Conservation (phyloP, 2,329 filamentous ascomycete species). For the Penicillium expansum region DNA sequence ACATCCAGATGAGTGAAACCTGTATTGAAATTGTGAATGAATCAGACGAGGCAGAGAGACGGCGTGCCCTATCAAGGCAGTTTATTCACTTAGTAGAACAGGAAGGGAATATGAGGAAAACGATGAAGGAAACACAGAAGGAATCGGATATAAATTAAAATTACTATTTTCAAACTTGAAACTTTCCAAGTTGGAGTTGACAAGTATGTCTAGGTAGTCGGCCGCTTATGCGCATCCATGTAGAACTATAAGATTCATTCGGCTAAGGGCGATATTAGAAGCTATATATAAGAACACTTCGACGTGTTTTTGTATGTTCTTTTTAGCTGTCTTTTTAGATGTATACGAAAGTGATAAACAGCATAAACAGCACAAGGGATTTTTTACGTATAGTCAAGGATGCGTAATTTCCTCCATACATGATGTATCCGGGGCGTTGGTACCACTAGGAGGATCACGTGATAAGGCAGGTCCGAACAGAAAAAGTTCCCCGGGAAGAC, state of each 20-base stretch:
- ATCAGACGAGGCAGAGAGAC: background rate
- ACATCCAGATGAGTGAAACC: constrained; percentile 18
- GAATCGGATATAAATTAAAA: background rate
- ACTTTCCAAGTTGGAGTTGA: background rate
- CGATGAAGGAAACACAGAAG: background rate
- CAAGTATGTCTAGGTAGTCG: too few relatives aligned
- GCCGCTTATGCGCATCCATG: too few relatives aligned
- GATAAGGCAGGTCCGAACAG: constrained; percentile 18
- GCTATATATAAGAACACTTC: too few relatives aligned
- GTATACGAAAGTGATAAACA: too few relatives aligned
- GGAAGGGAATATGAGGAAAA: background rate
- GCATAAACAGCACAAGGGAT: too few relatives aligned
- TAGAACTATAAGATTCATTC: too few relatives aligned
- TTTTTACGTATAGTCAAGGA: too few relatives aligned
- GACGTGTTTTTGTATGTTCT: too few relatives aligned
- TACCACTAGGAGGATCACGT: background rate
- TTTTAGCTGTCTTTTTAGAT: too few relatives aligned
- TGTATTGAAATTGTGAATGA: background rate
- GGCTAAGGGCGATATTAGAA: too few relatives aligned
- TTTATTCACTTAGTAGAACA: constrained; percentile 13
- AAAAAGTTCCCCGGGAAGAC: constrained; percentile 39
- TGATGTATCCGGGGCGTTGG: too few relatives aligned
- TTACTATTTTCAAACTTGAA: background rate
- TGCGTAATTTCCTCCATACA: too few relatives aligned
- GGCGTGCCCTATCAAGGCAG: background rate